These are phyloP conservation scores for Diplosphaera chodatii DNA, from an alignment of 139 green algal species.

Conservation along the genomic window DNA sequence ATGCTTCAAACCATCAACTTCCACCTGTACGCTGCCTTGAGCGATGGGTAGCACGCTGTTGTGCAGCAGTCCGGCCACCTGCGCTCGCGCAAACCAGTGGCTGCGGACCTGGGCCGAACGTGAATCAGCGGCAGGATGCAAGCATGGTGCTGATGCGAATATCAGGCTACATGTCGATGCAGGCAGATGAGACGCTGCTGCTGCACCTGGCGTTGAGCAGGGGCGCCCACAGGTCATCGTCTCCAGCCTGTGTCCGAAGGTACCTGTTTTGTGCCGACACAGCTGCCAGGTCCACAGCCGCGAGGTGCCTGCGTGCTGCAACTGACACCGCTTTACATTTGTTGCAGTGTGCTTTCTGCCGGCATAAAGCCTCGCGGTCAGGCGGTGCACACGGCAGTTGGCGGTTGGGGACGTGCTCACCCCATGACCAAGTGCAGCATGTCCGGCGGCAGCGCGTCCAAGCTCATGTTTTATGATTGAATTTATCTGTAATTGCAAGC, in stretches of 20 bases:
- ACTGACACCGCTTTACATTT: too few species aligned
- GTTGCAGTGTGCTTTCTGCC: too few species aligned
- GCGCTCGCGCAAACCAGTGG: too few species aligned
- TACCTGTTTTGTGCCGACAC: background rate
- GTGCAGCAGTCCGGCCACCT: background rate
- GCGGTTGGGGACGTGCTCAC: background rate
- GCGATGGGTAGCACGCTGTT: background rate
- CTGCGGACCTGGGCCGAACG: too few species aligned
- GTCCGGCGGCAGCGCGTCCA: background rate
- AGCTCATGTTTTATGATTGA: background rate
- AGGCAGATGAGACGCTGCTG: too few species aligned
- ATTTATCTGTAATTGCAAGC: too few species aligned
- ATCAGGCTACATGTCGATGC: too few species aligned
- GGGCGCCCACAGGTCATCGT: background rate
- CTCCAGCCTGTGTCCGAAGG: background rate
- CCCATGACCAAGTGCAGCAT: background rate
- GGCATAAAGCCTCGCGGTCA: background rate
- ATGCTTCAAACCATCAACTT: background rate
- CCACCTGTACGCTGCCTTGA: background rate
- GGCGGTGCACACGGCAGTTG: background rate
- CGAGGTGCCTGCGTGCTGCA: background rate
- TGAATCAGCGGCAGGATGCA: too few species aligned
- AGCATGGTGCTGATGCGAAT: too few species aligned
- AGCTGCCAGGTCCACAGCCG: background rate
- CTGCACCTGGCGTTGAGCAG: background rate